phyloP scores from a whole-genome alignment of 306 rosid genomes.

The Lathyrus tuberosus region DNA sequence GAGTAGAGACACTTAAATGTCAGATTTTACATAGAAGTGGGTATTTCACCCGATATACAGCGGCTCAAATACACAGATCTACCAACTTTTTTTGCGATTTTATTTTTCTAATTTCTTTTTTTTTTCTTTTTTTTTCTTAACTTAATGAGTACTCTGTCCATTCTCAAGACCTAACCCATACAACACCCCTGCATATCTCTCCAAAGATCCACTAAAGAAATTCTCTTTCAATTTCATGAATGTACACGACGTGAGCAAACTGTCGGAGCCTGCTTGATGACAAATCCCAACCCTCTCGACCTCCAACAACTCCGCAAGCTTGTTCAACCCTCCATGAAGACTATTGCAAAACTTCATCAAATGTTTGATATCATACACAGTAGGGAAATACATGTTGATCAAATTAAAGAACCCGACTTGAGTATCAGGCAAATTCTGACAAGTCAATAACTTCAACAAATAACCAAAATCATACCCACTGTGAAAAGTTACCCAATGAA shows the following conservation, averaged over 20 bases:
- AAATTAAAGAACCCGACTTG: conserved; percentile 49
- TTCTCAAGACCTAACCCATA: conserved; percentile 62
- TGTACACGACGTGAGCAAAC: conserved; percentile 55
- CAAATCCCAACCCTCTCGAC: conserved; percentile 57
- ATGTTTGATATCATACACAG: conserved; percentile 53
- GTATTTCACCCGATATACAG: conserved; percentile 41
- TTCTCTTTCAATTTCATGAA: conserved; percentile 57
- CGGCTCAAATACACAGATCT: conserved; percentile 35
- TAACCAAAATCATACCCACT: conserved; percentile 62
- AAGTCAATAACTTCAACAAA: conserved; percentile 51
- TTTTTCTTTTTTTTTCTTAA: background rate
- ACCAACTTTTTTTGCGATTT: conserved; percentile 21
- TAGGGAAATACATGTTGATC: conserved; percentile 51
- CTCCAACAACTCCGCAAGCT: conserved; percentile 62
- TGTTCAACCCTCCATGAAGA: conserved; percentile 58
- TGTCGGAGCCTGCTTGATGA: conserved; percentile 60
- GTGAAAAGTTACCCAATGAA: conserved; percentile 60
- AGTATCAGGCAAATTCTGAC: conserved; percentile 54
- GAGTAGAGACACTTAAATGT: conserved; percentile 39
- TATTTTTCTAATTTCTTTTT: conserved; percentile 27
- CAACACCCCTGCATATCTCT: conserved; percentile 62
- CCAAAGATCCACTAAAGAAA: conserved; percentile 61
- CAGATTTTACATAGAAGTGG: conserved; percentile 42
- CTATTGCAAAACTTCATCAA: conserved; percentile 55
- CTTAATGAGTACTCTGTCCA: conserved; percentile 45